phyloP scores from a whole-genome alignment of 305 asterid genomes.

The Fraxinus greggii region DNA sequence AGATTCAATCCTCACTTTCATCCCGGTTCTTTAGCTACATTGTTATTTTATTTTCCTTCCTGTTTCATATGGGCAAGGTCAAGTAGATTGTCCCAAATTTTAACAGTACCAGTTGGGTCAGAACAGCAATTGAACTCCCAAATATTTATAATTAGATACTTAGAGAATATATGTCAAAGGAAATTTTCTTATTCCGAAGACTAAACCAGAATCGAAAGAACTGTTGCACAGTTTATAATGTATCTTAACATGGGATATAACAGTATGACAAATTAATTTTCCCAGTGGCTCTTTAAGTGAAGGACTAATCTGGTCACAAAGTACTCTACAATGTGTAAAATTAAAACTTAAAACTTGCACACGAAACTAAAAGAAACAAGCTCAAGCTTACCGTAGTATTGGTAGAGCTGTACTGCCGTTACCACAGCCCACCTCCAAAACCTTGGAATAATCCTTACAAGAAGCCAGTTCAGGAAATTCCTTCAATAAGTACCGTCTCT shows the following conservation, averaged over 20 bases:
- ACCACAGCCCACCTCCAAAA: conserved; percentile 57
- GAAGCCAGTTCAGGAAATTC: conserved; percentile 50
- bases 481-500: conserved; percentile 46
- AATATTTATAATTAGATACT: not conserved
- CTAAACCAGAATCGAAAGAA: not conserved
- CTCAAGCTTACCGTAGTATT: conserved; percentile 35
- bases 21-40: not conserved
- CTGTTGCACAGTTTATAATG: not conserved
- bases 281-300: conserved; percentile 6
- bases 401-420: conserved; percentile 52
- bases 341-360: not conserved
- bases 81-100: not conserved
- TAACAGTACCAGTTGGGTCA: not conserved
- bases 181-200: not conserved
- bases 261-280: not conserved
- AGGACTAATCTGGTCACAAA: not conserved
- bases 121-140: not conserved
- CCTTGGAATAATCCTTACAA: conserved; percentile 28
- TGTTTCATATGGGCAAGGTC: not conserved
- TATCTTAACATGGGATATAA: not conserved
- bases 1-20: not conserved
- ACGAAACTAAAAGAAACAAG: not conserved
- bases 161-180: not conserved
- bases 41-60: not conserved
- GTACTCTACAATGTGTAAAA: not conserved